These are phyloP conservation scores for Russula virescens DNA, from an alignment of 768 basidiomycete species.

Conservation along the genomic window DNA sequence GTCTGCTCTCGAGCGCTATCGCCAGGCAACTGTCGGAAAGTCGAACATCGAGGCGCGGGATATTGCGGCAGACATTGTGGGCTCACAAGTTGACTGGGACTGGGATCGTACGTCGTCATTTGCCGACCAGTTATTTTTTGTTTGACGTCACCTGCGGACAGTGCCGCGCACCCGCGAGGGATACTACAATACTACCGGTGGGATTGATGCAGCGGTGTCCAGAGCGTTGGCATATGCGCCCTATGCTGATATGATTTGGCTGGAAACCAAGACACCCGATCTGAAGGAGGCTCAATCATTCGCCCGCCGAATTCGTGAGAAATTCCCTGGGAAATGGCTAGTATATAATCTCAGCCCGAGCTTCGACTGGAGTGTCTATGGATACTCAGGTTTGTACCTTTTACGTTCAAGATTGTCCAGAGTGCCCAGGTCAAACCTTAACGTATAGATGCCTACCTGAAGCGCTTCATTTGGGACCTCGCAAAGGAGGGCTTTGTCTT, in stretches of 20 bases:
- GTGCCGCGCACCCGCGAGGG: conserved; percentile 88
- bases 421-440: background rate
- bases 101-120: conserved; percentile 67
- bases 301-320: conserved; percentile 65
- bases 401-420: background rate
- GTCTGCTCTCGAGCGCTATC: conserved; percentile 53
- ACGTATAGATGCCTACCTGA: conserved; percentile 59
- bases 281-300: conserved; percentile 74
- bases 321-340: conserved; percentile 77
- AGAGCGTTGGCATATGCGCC: conserved; percentile 77
- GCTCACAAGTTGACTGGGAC: conserved; percentile 73
- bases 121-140: background rate
- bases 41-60: conserved; percentile 68
- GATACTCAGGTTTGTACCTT: conserved; percentile 55
- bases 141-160: conserved; percentile 27
- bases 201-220: conserved; percentile 75
- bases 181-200: conserved; percentile 82
- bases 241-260: conserved; percentile 86
- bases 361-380: conserved; percentile 87
- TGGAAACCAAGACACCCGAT: conserved; percentile 88
- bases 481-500: conserved; percentile 90
- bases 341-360: conserved; percentile 93
- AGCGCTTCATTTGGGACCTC: conserved; percentile 85
- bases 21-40: conserved; percentile 51
- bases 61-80: conserved; percentile 70